Percentiles rank a stretch among this genome's conserved stretches.
Evolutionary conservation across 176 grass and related monocot species (phyloP).

Genomic region (Eragrostis curvula): DNA sequence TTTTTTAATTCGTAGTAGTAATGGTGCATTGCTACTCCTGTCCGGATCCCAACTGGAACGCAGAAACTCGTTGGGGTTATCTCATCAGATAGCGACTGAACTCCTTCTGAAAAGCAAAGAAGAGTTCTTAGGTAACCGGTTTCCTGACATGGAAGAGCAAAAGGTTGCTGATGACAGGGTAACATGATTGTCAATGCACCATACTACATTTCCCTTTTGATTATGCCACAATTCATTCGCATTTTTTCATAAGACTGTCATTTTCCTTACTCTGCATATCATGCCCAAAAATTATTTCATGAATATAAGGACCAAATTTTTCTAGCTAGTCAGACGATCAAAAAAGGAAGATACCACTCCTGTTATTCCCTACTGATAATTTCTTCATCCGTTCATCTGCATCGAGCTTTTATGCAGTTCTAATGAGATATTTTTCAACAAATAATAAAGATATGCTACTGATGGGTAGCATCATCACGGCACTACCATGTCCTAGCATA

Average conservation of each 20-base stretch:
- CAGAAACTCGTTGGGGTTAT: constrained; percentile 38
- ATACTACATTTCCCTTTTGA: not conserved
- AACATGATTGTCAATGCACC: not conserved
- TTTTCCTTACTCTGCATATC: not conserved
- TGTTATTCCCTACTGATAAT: not conserved
- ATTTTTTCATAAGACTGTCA: not conserved
- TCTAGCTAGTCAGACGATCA: not conserved
- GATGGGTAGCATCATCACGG: constrained; percentile 40
- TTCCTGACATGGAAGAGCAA: constrained; percentile 20
- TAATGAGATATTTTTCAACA: constrained; percentile 18
- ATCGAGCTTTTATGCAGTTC: not conserved
- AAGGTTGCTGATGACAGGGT: not conserved
- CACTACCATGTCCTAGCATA: constrained; percentile 27
- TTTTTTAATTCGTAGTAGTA: not conserved
- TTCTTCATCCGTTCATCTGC: not conserved
- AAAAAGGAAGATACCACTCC: not conserved
- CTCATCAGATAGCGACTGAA: constrained; percentile 25
- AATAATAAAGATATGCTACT: not conserved
- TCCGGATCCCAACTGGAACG: not conserved
- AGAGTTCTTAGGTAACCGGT: constrained; percentile 4
- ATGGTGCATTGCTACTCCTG: not conserved
- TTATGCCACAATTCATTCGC: not conserved
- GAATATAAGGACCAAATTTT: not conserved
- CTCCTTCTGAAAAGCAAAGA: constrained; percentile 26
- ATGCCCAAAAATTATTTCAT: not conserved